Conservation (phyloP, 768 basidiomycete species). For the Suillus hirtellus region DNA sequence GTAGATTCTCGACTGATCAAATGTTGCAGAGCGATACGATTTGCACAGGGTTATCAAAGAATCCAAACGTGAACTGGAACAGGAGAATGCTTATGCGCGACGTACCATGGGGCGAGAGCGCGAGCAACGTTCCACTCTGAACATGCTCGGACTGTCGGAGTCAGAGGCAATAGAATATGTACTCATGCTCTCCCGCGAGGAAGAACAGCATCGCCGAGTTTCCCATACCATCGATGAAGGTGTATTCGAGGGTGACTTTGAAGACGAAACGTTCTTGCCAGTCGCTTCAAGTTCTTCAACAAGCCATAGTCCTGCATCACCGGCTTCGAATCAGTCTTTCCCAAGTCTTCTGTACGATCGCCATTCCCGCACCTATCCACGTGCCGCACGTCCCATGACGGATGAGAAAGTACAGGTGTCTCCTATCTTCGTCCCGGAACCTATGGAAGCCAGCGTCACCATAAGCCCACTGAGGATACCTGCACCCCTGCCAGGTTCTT, state of each 20-base stretch:
- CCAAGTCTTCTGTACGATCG: slow-evolving; percentile 23
- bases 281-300: slow-evolving; percentile 25
- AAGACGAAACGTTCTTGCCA: slow-evolving; percentile 32
- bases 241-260: slow-evolving; percentile 58
- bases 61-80: slow-evolving; percentile 49
- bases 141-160: slow-evolving; percentile 71
- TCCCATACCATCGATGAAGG: slow-evolving; percentile 45
- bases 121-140: slow-evolving; percentile 58
- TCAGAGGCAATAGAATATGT: slow-evolving; percentile 76
- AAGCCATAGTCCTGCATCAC: slow-evolving; percentile 11
- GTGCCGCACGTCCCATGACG: slow-evolving; percentile 31
- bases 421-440: slow-evolving; percentile 48
- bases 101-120: slow-evolving; percentile 47
- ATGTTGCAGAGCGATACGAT: slow-evolving; percentile 58
- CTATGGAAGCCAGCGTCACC: slow-evolving; percentile 52
- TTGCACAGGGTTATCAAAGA: slow-evolving; percentile 64
- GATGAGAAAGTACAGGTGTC: slow-evolving; percentile 60
- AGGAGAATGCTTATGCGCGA: slow-evolving; percentile 44
- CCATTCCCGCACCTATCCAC: slow-evolving; percentile 31
- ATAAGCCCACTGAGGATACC: slow-evolving; percentile 28
- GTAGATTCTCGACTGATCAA: slow-evolving; percentile 1
- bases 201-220: slow-evolving; percentile 40
- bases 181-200: slow-evolving; percentile 83
- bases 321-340: slow-evolving; percentile 19
- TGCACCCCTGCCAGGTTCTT: slow-evolving; percentile 10